Base-by-base conservation (phyloP, 2,329 filamentous ascomycete species). In the Myriosclerotinia scirpicola region DNA sequence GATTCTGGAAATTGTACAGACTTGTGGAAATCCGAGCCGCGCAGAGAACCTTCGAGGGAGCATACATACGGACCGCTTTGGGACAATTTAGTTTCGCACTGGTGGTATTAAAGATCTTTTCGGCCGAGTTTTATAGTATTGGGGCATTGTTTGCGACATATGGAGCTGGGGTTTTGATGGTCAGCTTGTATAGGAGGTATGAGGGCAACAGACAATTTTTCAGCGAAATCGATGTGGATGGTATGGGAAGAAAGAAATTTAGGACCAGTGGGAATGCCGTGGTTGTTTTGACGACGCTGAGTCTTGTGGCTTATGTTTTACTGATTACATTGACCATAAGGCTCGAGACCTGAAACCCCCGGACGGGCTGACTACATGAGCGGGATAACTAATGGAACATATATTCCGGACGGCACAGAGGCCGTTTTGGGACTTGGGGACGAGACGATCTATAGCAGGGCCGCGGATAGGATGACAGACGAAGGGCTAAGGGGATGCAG, bases 141-240 rank as follows among this genome's bases (percentile, higher is more conserved):
- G 95, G 95, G n/a, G 95, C 95, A 8, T 83, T 99, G 42, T 97
- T 97, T 77, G 93, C 95, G 54, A 88, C 92, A 59, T 98, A 98
- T 76, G 95, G 94, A 15, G 88, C 89, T 4, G 91, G 92, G 8
- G 86, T 99, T 58, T 82, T 98, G 75, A 82, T 91, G 36, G 92
- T 96, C 68, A 90, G 92, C 73, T 81, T 92, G 64, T 96, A 96
- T 79, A 86, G 95, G 67, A 87, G 95, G 64, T 91, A 93, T 76
- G 91, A 97, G 79, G 93, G 95, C 67, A 97, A 98, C 76, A 86
- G 88, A 71, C 94, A 98, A 79, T 98, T 99, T 80, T 98, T 98
- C 79, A 86, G 83, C 68, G 82, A 79, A 54, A 72, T 77, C 38
- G 72, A 73, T 42, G 74, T 75, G 38, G 74, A 77, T 68, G 80